These are phyloP conservation scores for Trametes maxima DNA, from an alignment of 768 basidiomycete species.

Conservation along the genomic window DNA sequence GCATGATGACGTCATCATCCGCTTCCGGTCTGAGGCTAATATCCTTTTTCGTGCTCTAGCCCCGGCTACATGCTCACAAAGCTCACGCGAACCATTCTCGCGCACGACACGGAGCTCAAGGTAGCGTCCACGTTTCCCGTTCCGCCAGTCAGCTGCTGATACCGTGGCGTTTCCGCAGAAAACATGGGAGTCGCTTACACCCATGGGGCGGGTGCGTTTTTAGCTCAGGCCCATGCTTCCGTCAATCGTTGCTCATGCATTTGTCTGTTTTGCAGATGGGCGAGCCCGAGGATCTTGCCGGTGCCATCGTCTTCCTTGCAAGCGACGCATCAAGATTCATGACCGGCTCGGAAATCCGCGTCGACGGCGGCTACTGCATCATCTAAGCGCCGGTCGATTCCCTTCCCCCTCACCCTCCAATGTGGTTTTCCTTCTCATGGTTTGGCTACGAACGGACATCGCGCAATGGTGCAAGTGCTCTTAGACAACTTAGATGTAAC, in stretches of 20 bases:
- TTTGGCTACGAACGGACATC: conserved; percentile 11
- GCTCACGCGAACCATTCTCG: conserved; percentile 81
- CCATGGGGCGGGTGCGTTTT: conserved; percentile 75
- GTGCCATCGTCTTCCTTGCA: conserved; percentile 86
- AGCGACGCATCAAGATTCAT: conserved; percentile 91
- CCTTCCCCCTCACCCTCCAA: background rate
- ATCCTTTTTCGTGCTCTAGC: conserved; percentile 39
- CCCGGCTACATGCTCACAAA: conserved; percentile 96
- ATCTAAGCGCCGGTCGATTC: conserved; percentile 42
- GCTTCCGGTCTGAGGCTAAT: conserved; percentile 2
- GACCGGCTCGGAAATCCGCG: conserved; percentile 82
- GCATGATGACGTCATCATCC: conserved; percentile 37
- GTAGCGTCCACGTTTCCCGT: conserved; percentile 39
- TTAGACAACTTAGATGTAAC: conserved; percentile 21
- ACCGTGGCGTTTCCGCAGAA: conserved; percentile 45
- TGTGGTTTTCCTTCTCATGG: background rate
- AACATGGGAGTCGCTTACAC: conserved; percentile 84
- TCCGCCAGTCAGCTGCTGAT: conserved; percentile 17
- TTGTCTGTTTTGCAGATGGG: conserved; percentile 64
- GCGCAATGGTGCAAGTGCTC: conserved; percentile 8
- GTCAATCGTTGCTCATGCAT: background rate
- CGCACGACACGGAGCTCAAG: conserved; percentile 74
- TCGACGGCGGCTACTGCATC: conserved; percentile 89
- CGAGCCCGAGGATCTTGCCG: conserved; percentile 89
- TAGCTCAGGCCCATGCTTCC: conserved; percentile 9